phyloP scores from a whole-genome alignment of 1,139 yeast genomes.

The Candida tetrigidarum region DNA sequence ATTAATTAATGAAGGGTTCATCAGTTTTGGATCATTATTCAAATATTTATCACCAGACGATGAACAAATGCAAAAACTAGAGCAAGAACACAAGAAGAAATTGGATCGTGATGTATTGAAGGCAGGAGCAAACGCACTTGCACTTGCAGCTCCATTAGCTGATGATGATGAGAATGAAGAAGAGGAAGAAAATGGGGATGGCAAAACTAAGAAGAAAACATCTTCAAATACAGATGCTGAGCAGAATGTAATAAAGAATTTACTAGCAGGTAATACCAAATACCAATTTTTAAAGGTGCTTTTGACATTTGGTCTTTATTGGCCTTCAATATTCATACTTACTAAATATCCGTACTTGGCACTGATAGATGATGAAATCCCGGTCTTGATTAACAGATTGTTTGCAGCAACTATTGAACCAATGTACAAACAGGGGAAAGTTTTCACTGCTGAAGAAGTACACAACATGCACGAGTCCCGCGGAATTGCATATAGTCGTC shows the following conservation, averaged over 20 bases:
- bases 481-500: conserved; percentile 32
- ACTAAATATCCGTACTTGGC: conserved; percentile 67
- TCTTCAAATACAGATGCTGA: conserved; percentile 19
- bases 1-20: conserved; percentile 69
- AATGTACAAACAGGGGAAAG: conserved; percentile 34
- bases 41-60: conserved; percentile 55
- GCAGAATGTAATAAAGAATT: neutral
- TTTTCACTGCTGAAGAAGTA: conserved; percentile 25
- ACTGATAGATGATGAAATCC: conserved; percentile 55
- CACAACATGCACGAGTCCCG: conserved; percentile 24
- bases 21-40: conserved; percentile 67
- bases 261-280: conserved; percentile 27
- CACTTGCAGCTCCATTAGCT: conserved; percentile 83
- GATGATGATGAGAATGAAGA: too few relatives aligned
- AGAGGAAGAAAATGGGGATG: conserved; percentile 32
- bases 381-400: conserved; percentile 53
- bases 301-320: conserved; percentile 64
- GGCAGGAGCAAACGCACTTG: conserved; percentile 79
- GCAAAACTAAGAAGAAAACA: conserved; percentile 11
- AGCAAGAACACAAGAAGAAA: conserved; percentile 49
- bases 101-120: conserved; percentile 64
- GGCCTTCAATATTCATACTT: conserved; percentile 66
- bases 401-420: conserved; percentile 56
- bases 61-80: conserved; percentile 44
- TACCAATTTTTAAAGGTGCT: conserved; percentile 54